phyloP scores from a whole-genome alignment of 148 eudicot species.

The Rhododendron molle region DNA sequence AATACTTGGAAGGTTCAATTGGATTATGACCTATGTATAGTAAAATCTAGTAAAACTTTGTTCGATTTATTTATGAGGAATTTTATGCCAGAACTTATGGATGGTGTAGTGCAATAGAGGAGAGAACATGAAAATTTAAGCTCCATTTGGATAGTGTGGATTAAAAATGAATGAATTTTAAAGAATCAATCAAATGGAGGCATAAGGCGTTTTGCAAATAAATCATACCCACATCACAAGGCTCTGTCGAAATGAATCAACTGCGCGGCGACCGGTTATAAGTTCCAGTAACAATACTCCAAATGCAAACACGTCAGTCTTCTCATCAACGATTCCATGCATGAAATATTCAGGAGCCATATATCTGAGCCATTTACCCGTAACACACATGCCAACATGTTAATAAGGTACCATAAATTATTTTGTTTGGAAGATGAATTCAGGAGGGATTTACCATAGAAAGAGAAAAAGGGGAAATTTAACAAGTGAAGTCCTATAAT shows the following conservation, averaged over 20 bases:
- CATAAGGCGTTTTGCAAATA: neutral
- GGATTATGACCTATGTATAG: neutral
- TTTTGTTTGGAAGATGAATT: neutral
- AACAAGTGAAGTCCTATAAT: too few relatives aligned
- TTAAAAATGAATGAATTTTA: neutral
- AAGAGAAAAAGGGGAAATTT: neutral
- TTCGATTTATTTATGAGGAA: neutral
- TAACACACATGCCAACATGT: neutral
- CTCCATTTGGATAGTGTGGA: neutral
- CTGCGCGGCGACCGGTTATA: slow-evolving; percentile 88
- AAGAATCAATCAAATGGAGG: neutral
- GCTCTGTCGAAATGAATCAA: slow-evolving; percentile 72
- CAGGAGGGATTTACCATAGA: neutral
- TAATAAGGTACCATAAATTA: neutral
- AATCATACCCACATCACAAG: slow-evolving; percentile 88
- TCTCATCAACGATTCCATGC: slow-evolving; percentile 88
- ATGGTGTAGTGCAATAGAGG: neutral
- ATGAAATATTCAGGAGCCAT: slow-evolving; percentile 96
- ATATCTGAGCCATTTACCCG: slow-evolving; percentile 28
- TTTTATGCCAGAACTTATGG: neutral
- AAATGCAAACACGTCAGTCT: slow-evolving; percentile 90
- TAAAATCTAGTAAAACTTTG: neutral
- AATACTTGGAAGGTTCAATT: neutral
- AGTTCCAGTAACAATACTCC: slow-evolving; percentile 87
- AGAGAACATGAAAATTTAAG: neutral